These are phyloP conservation scores for Lolium rigidum DNA, from an alignment of 176 grass and related monocot species.

Conservation along the genomic window DNA sequence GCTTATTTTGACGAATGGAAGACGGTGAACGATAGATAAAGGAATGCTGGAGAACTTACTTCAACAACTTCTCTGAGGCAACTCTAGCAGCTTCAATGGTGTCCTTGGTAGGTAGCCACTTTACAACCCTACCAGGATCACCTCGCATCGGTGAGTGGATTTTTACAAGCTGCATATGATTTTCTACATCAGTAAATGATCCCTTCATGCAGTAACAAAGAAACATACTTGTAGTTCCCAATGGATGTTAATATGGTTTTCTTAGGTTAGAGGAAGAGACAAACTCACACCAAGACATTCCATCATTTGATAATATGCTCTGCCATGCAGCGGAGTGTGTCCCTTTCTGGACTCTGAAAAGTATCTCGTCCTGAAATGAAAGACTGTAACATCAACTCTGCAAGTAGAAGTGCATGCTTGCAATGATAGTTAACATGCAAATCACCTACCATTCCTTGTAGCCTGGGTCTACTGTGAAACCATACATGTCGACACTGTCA, in stretches of 20 bases:
- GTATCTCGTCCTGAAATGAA: constrained; percentile 95
- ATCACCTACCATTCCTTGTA: constrained; percentile 93
- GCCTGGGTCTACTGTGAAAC: constrained; percentile 97
- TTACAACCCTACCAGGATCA: constrained; percentile 69
- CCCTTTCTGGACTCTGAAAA: constrained; percentile 94
- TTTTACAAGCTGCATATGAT: constrained; percentile 77
- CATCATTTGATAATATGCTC: constrained; percentile 99
- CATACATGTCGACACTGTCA: constrained; percentile 95
- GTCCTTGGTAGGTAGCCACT: constrained; percentile 66
- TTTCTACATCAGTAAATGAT: constrained; percentile 16
- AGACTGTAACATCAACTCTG: constrained; percentile 27
- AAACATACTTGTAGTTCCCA: not conserved
- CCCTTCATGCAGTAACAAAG: constrained; percentile 9
- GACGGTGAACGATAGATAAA: not conserved
- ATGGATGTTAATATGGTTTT: not conserved
- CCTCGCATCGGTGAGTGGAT: constrained; percentile 93
- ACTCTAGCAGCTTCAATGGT: constrained; percentile 68
- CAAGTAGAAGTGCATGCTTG: constrained; percentile 37
- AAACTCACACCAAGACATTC: constrained; percentile 95
- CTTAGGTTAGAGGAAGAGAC: constrained; percentile 10
- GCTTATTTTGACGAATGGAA: not conserved
- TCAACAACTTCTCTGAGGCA: constrained; percentile 88
- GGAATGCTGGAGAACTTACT: constrained; percentile 44
- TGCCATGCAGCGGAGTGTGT: constrained; percentile 90
- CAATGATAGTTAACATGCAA: not conserved